phyloP scores from a whole-genome alignment of 176 grass and related monocot species.

The Areca catechu region DNA sequence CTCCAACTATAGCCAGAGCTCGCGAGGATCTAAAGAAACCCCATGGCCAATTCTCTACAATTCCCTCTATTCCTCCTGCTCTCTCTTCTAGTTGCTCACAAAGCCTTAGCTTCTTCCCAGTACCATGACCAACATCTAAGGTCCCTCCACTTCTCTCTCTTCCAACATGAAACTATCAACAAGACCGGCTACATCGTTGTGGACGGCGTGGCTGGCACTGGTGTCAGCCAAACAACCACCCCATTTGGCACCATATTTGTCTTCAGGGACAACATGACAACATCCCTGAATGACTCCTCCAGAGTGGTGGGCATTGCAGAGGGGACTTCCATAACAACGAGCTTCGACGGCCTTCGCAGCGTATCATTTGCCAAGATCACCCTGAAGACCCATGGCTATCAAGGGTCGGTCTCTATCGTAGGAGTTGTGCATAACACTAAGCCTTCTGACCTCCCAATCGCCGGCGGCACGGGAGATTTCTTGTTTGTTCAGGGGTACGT shows the following conservation, averaged over 20 bases:
- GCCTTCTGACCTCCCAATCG: slow-evolving; percentile 44
- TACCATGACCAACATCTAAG: slow-evolving; percentile 7
- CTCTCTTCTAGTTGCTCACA: no score
- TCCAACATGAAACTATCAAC: slow-evolving; percentile 80
- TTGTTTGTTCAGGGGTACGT: slow-evolving; percentile 35
- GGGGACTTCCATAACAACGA: slow-evolving; percentile 49
- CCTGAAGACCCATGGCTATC: slow-evolving; percentile 20
- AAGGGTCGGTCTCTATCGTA: slow-evolving; percentile 57
- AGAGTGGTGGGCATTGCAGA: slow-evolving; percentile 42
- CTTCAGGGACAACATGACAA: slow-evolving; percentile 59
- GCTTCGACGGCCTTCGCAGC: slow-evolving; percentile 53
- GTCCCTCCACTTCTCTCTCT: slow-evolving; percentile 47
- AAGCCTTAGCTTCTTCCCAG: no score
- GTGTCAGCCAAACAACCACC: slow-evolving; percentile 53
- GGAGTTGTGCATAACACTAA: slow-evolving; percentile 53
- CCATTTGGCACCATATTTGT: slow-evolving; percentile 67
- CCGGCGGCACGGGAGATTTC: slow-evolving; percentile 54
- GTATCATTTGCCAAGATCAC: slow-evolving; percentile 57
- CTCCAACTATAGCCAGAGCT: no score
- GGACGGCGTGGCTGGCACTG: slow-evolving; percentile 35
- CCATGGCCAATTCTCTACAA: no score
- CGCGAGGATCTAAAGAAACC: no score
- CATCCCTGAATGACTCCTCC: slow-evolving; percentile 20
- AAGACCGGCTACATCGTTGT: slow-evolving; percentile 56
- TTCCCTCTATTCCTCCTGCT: no score